A percentile compares a stretch with the other conserved stretches of the same genome.
These are phyloP conservation scores for Tripterygium wilfordii DNA, from an alignment of 177 flowering plant species.

Conservation along the genomic window DNA sequence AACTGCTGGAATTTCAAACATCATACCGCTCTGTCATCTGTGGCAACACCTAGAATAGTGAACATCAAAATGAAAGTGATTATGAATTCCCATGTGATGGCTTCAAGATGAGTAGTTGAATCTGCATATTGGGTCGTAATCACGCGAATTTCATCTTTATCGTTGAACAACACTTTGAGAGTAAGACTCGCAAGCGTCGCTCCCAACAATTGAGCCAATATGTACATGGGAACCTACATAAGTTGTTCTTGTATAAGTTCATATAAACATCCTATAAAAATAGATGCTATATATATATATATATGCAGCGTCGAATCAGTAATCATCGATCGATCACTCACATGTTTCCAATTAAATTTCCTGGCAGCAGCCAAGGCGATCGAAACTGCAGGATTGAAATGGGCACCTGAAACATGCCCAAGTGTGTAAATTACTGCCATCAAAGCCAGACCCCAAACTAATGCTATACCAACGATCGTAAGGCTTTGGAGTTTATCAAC, in stretches of 20 bases:
- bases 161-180: conserved; percentile 23
- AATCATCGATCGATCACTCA: conserved; percentile 17
- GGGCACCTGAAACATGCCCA: conserved; percentile 57
- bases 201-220: conserved; percentile 39
- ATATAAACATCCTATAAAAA: too few relatives aligned
- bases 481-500: conserved; percentile 12
- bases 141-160: conserved; percentile 8
- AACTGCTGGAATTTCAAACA: background rate
- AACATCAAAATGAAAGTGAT: conserved; percentile 44
- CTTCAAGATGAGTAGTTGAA: conserved; percentile 21
- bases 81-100: conserved; percentile 39
- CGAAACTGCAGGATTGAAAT: conserved; percentile 48
- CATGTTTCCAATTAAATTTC: conserved; percentile 32
- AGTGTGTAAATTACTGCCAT: conserved; percentile 30
- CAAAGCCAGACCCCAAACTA: conserved; percentile 30
- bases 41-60: conserved; percentile 41
- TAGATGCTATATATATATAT: too few relatives aligned
- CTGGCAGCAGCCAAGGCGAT: conserved; percentile 35
- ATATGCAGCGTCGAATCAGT: too few relatives aligned
- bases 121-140: conserved; percentile 14
- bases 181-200: conserved; percentile 35
- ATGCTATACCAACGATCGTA: conserved; percentile 24
- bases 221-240: conserved; percentile 40
- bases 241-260: too few relatives aligned
- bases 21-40: conserved; percentile 43